Evolutionary conservation across 2,329 filamentous ascomycete species (phyloP).

Genomic region (Fusarium redolens): DNA sequence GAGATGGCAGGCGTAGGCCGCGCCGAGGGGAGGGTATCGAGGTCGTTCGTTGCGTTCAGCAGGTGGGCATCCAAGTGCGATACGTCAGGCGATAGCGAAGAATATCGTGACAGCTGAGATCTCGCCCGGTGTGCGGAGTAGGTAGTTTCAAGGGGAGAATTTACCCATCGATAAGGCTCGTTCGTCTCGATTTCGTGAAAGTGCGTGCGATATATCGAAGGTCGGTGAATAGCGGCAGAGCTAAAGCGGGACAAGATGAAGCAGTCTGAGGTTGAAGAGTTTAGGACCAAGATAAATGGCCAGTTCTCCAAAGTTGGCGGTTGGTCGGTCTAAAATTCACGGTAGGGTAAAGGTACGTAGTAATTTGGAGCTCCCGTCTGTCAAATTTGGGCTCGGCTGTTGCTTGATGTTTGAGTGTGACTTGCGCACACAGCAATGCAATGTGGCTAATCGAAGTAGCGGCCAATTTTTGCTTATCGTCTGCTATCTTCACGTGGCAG

Average conservation of each 20-base stretch:
- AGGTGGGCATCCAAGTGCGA: conserved; percentile 34
- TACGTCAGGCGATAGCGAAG: conserved; percentile 16
- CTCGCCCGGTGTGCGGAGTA: conserved; percentile 26
- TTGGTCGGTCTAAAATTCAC: conserved; percentile 24
- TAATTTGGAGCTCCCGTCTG: conserved; percentile 17
- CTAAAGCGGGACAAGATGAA: conserved; percentile 3
- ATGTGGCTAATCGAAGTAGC: conserved; percentile 45
- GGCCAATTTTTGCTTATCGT: conserved; percentile 44
- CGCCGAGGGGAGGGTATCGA: conserved; percentile 39
- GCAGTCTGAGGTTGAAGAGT: conserved; percentile 7
- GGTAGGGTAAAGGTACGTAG: conserved; percentile 18
- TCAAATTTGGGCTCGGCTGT: conserved; percentile 14
- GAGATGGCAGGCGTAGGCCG: conserved; percentile 45
- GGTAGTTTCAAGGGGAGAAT: conserved; percentile 22
- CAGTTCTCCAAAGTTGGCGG: conserved; percentile 23
- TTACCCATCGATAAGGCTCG: conserved; percentile 37
- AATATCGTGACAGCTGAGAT: conserved; percentile 18
- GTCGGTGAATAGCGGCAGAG: conserved; percentile 26
- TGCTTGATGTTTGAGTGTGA: conserved; percentile 41
- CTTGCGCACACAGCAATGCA: conserved; percentile 41
- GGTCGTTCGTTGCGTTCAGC: conserved; percentile 23
- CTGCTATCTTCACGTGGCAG: conserved; percentile 45
- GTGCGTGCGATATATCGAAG: conserved; percentile 27
- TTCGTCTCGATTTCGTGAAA: conserved; percentile 30
- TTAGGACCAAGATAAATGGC: conserved; percentile 15